Evolutionary conservation across 192 early-diverging fungal genomes (phyloP).

Genomic region (Pilaira anomala): DNA sequence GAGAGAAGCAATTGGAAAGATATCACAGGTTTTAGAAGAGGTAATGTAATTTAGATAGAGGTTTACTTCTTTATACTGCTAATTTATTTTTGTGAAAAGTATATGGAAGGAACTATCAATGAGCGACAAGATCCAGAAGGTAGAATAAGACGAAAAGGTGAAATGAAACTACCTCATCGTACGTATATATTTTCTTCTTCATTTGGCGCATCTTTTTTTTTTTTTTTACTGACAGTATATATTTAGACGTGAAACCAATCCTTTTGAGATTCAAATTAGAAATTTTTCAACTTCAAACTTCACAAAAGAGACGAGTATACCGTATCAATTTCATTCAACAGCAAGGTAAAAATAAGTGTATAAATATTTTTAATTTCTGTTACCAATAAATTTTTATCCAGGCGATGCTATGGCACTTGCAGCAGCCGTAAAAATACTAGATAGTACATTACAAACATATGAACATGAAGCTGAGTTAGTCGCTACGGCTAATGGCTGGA

Average conservation of each 20-base stretch:
- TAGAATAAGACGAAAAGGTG: constrained; percentile 22
- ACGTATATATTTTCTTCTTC: background rate
- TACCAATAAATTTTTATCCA: background rate
- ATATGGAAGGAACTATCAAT: constrained; percentile 25
- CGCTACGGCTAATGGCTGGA: constrained; percentile 26
- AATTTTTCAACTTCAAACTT: constrained; percentile 6
- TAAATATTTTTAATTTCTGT: background rate
- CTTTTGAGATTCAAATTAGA: constrained; percentile 22
- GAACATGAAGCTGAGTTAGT: constrained; percentile 29
- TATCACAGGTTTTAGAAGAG: constrained; percentile 24
- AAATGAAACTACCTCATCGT: constrained; percentile 22
- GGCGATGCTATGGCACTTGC: constrained; percentile 23
- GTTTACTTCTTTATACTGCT: background rate
- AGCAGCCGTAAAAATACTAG: constrained; percentile 20
- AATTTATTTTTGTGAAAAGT: background rate
- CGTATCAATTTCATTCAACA: constrained; percentile 29
- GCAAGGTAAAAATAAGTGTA: constrained; percentile 19
- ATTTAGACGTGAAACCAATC: constrained; percentile 15
- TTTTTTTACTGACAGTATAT: background rate
- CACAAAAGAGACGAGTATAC: constrained; percentile 8
- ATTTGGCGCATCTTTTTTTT: background rate
- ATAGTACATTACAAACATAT: constrained; percentile 19
- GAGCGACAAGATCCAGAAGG: constrained; percentile 25
- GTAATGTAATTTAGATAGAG: constrained; percentile 1
- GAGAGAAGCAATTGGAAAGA: constrained; percentile 24